These are phyloP conservation scores for Malassezia cuniculi DNA, from an alignment of 1,284 basidiomycete species.

Conservation along the genomic window DNA sequence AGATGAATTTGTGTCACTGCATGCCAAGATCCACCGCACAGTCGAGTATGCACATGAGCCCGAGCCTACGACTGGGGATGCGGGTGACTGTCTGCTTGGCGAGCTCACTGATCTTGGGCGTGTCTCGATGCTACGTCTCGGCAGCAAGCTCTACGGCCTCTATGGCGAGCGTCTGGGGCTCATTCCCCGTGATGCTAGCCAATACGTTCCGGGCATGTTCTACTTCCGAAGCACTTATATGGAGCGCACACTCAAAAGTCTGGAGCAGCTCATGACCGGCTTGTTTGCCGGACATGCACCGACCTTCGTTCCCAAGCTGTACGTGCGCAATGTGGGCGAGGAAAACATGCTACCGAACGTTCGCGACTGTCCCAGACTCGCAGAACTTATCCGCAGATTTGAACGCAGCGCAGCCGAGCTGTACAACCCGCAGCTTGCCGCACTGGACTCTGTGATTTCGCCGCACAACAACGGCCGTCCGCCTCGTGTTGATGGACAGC, in stretches of 20 bases:
- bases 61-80: slow-evolving; percentile 13
- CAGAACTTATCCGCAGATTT: slow-evolving; percentile 21
- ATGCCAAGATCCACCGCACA: slow-evolving; percentile 20
- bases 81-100: slow-evolving; percentile 52
- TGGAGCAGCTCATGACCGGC: slow-evolving; percentile 62
- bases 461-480: slow-evolving; percentile 60
- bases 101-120: slow-evolving; percentile 67
- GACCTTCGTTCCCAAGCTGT: slow-evolving; percentile 18
- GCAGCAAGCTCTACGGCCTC: slow-evolving; percentile 54
- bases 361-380: slow-evolving; percentile 55
- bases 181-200: slow-evolving; percentile 14
- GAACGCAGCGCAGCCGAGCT: slow-evolving; percentile 48
- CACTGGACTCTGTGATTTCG: slow-evolving; percentile 56
- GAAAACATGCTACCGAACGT: slow-evolving; percentile 64
- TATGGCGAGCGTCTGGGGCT: slow-evolving; percentile 57
- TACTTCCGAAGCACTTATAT: slow-evolving; percentile 56
- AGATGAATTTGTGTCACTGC: slow-evolving; percentile 11
- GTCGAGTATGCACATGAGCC: slow-evolving; percentile 20
- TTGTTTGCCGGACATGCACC: slow-evolving; percentile 15
- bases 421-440: slow-evolving; percentile 57
- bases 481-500: slow-evolving; percentile 61
- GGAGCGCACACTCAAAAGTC: slow-evolving; percentile 61
- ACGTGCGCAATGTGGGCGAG: slow-evolving; percentile 49
- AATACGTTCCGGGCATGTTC: no score
- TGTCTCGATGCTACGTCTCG: slow-evolving; percentile 59